Base-by-base conservation (phyloP, 2,329 filamentous ascomycete species). In the Trichoderma koningii region DNA sequence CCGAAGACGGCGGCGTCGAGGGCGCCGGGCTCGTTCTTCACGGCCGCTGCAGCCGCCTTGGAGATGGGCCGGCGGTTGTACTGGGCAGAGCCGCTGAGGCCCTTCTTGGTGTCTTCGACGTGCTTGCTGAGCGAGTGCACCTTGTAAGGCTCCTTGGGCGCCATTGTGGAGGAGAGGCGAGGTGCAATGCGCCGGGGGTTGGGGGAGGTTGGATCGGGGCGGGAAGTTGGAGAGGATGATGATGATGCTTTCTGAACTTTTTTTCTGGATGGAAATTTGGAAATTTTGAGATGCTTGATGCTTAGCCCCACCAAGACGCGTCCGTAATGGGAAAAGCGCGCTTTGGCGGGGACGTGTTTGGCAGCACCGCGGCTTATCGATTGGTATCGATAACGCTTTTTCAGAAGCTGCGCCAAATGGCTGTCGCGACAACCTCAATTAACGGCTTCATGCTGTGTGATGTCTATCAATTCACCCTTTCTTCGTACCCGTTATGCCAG, bases 101-200 rank as follows among this genome's bases (percentile, higher is more conserved):
- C 73, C 68, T 76, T 78, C 42, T 76, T 72, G n/a, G 74, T 74
- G 56, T 77, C 74, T 64, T 75, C 75, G 41, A 79, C 75, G 69
- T 78, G 76, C 70, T 77, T 73, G 67, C 55, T 76, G 57, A 79
- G 72, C 26, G 76, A 79, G 51, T 77, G 73, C 19, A 77, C 70
- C 68, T 76, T 74, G 70, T 70, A 79, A 1, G 72, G 71, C 67
- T 73, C 70, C 52, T 75, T 77, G 62, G 75, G 74, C 64, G 75
- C 76, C 77, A 79, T 79, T 67, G 69, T 73, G 67, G 68, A 67
- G 65, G 67, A 55, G 47, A 66, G 65, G 14, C 28, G 44, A 21
- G 45, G 55, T 41, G 66, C 47, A 55, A 26, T 69, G 69, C 59
- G 64, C 53, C 66, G 57, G 64, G 64, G 34, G 34, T 38, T 38